Conservation (phyloP, 140 eudicot species). For the Cichorium intybus region DNA sequence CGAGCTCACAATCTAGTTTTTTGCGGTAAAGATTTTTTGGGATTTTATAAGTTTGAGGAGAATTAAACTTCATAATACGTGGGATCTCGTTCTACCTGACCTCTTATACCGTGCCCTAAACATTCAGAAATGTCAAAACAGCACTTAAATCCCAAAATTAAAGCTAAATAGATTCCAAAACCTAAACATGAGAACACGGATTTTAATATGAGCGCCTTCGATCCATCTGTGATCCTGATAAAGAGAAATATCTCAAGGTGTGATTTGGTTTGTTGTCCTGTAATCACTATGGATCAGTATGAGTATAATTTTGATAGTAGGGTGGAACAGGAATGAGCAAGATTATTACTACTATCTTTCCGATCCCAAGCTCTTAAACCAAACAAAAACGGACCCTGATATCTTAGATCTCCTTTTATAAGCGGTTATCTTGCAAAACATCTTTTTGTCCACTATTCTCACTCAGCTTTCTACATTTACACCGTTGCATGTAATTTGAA, state of each 20-base stretch:
- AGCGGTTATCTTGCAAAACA: neutral
- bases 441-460: neutral
- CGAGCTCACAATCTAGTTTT: constrained; percentile 3
- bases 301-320: neutral
- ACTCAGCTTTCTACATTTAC: neutral
- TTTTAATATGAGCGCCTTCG: neutral
- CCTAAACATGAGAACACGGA: neutral
- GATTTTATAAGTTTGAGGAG: neutral
- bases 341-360: neutral
- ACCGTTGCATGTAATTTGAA: neutral
- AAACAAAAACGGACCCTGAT: neutral
- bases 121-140: neutral
- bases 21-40: neutral
- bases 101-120: neutral
- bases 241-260: neutral
- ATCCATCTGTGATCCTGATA: neutral
- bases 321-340: no score
- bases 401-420: neutral
- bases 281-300: neutral
- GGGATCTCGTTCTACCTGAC: constrained; percentile 7
- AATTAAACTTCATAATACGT: neutral
- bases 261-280: neutral
- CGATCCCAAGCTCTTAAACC: neutral
- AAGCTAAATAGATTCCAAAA: neutral
- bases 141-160: neutral